These are phyloP conservation scores for Solanum hybrid DNA, from an alignment of 305 asterid species.

Conservation along the genomic window DNA sequence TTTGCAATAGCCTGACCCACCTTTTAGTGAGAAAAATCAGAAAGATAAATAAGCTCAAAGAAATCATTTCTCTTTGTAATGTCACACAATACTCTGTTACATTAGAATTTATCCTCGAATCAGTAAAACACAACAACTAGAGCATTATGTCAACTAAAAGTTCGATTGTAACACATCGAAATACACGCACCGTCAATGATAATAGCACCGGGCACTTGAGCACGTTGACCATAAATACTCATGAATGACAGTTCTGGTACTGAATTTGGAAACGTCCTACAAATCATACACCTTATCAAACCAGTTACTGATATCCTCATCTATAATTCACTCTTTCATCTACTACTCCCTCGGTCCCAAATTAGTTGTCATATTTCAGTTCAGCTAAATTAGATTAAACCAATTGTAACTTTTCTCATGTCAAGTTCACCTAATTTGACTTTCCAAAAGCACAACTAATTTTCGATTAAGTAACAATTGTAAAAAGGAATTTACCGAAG, in stretches of 20 bases:
- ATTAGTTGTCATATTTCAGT: background rate
- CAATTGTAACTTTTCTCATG: background rate
- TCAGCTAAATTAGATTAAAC: background rate
- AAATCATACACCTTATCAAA: constrained; percentile 3
- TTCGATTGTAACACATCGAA: background rate
- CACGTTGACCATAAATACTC: constrained; percentile 76
- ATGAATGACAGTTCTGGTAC: constrained; percentile 71
- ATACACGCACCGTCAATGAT: constrained; percentile 68
- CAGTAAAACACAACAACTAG: background rate
- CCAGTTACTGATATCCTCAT: background rate
- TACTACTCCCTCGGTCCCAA: background rate
- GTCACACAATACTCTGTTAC: background rate
- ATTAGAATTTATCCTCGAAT: background rate
- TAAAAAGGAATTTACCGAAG: constrained; percentile 37
- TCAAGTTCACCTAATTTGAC: background rate
- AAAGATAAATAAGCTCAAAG: background rate
- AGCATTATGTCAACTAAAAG: background rate
- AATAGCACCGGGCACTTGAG: constrained; percentile 74
- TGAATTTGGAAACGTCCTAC: constrained; percentile 67
- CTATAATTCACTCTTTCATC: background rate
- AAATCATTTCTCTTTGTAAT: background rate
- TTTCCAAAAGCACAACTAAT: background rate
- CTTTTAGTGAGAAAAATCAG: constrained; percentile 23
- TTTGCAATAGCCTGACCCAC: constrained; percentile 97
- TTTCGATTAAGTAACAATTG: background rate